phyloP scores from a whole-genome alignment of 192 early-diverging fungal species.

The Haplosporangium gracile region DNA sequence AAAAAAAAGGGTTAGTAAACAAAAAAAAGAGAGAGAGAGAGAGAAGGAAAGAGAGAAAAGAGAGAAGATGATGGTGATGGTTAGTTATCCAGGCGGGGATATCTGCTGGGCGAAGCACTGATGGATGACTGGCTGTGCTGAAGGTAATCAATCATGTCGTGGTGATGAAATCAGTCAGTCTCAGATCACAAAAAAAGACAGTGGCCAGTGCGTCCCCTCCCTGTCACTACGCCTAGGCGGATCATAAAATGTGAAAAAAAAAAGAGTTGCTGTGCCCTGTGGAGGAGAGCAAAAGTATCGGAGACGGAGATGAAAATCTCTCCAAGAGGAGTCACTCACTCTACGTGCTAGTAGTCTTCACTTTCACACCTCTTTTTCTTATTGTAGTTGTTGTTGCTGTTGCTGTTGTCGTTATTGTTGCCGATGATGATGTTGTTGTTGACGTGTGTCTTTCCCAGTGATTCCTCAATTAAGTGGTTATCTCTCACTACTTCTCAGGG shows the following conservation, averaged over 20 bases:
- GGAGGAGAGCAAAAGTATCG: neutral
- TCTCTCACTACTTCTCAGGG: neutral
- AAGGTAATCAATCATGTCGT: neutral
- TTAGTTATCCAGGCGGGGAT: neutral
- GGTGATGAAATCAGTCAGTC: neutral
- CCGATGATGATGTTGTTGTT: neutral
- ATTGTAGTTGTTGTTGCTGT: neutral
- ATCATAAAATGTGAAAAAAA: neutral
- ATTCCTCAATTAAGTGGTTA: neutral
- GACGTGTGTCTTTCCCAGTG: neutral
- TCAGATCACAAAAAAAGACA: neutral
- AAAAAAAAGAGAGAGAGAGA: neutral
- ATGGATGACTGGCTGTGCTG: neutral
- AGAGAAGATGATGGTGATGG: neutral
- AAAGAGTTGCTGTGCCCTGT: neutral
- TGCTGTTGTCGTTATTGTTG: too few relatives aligned
- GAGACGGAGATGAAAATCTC: neutral
- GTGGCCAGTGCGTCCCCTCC: neutral
- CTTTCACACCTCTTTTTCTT: conserved; percentile 1
- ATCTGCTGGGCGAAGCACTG: neutral
- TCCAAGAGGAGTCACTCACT: conserved; percentile 1
- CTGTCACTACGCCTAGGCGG: neutral
- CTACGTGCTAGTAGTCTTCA: neutral
- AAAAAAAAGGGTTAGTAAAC: neutral
- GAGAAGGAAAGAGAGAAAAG: neutral